A percentile compares a stretch with the other conserved stretches of the same genome.
Evolutionary conservation across 1,284 basidiomycete genomes (phyloP).

Genomic region (Neotropicomus parvogracilis): DNA sequence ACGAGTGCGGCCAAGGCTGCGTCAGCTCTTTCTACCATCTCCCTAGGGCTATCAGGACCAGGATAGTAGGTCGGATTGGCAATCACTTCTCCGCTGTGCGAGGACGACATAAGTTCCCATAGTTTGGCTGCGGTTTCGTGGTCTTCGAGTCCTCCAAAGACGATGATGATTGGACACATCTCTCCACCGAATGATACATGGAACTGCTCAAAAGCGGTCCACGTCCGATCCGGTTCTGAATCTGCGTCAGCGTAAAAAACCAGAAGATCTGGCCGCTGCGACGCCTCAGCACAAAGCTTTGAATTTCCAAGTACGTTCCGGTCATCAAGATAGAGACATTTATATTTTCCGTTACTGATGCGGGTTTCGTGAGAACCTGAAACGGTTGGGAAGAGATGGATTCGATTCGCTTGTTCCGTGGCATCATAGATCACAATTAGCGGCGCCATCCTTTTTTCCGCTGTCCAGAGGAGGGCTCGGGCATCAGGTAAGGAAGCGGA

Average conservation of each 20-base stretch:
- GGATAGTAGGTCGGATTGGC: conserved; percentile 27
- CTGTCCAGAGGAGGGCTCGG: conserved; percentile 13
- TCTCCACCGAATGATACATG: conserved; percentile 20
- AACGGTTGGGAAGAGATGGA: conserved; percentile 3
- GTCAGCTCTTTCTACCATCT: conserved; percentile 20
- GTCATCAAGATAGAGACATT: conserved; percentile 14
- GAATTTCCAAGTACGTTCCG: conserved; percentile 2
- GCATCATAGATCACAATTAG: conserved; percentile 21
- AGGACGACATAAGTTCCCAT: conserved; percentile 20
- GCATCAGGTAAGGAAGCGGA: conserved; percentile 25
- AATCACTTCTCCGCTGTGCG: conserved; percentile 11
- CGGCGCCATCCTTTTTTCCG: conserved; percentile 16
- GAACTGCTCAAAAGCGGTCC: conserved; percentile 21
- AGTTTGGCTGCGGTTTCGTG: conserved; percentile 13
- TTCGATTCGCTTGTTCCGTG: conserved; percentile 1
- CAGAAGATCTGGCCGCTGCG: conserved; percentile 21
- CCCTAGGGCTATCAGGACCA: conserved; percentile 8
- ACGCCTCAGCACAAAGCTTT: conserved; percentile 1
- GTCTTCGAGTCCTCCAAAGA: conserved; percentile 22
- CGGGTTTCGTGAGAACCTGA: conserved; percentile 1
- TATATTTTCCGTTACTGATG: conserved; percentile 13
- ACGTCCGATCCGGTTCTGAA: conserved; percentile 10
- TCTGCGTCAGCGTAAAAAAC: conserved; percentile 22
- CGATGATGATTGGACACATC: conserved; percentile 23
- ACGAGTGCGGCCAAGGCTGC: conserved; percentile 18